Evolutionary conservation across 257 asterid genomes (phyloP).

Genomic region (Striga asiatica): DNA sequence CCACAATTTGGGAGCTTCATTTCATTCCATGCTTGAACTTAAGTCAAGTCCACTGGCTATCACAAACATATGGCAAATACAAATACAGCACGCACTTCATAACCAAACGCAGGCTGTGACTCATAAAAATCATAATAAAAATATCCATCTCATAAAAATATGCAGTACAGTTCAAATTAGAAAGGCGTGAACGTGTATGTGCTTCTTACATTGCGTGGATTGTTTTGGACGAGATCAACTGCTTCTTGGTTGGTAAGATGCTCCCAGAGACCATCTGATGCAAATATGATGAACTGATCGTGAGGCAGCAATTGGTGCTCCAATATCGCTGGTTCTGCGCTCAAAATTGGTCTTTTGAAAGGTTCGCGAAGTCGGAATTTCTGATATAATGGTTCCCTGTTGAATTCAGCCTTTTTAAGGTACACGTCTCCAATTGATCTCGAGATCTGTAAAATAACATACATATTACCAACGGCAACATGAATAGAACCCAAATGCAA

Average conservation of each 20-base stretch:
- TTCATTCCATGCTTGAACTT: no score
- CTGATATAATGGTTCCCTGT: conserved; percentile 57
- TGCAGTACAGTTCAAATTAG: not conserved
- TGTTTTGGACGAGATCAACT: conserved; percentile 49
- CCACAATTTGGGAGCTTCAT: no score
- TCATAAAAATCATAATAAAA: not conserved
- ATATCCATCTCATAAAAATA: not conserved
- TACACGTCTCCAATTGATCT: conserved; percentile 66
- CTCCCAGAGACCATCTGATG: conserved; percentile 77
- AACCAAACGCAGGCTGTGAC: no score
- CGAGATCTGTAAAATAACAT: conserved; percentile 31
- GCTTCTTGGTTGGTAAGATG: conserved; percentile 62
- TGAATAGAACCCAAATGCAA: not conserved
- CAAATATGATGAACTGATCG: conserved; percentile 56
- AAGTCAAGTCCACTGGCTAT: no score
- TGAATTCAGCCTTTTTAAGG: conserved; percentile 47
- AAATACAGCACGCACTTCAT: no score
- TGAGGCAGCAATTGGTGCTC: conserved; percentile 50
- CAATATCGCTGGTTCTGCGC: conserved; percentile 51
- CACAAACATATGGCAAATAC: no score
- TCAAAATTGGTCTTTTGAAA: conserved; percentile 51
- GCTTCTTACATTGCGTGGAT: conserved; percentile 49
- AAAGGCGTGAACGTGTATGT: not conserved
- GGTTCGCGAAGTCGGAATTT: conserved; percentile 61
- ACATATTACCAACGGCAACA: conserved; percentile 2